phyloP scores from a whole-genome alignment of 305 asterid species.

The Rubia balearica region DNA sequence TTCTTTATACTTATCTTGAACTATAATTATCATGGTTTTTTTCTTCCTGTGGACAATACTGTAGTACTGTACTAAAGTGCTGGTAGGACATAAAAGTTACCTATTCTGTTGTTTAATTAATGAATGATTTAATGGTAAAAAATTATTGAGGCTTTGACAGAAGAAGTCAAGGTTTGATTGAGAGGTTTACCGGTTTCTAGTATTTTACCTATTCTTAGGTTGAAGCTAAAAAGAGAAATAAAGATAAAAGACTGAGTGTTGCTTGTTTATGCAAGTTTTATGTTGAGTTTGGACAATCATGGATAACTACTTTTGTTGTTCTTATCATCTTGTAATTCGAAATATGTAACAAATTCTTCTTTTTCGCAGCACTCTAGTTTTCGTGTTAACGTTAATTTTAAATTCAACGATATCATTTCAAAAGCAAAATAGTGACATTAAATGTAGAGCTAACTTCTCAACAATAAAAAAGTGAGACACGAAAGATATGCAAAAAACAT shows the following conservation, averaged over 20 bases:
- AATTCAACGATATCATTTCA: too few relatives aligned
- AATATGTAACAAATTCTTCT: background rate
- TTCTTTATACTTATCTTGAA: background rate
- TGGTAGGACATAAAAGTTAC: background rate
- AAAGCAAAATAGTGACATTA: too few relatives aligned
- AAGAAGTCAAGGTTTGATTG: slow-evolving; percentile 7
- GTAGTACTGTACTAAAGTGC: background rate
- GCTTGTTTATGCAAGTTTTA: background rate
- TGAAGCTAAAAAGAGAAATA: background rate
- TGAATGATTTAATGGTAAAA: background rate
- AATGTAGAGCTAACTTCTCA: too few relatives aligned
- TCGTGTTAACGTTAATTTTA: too few relatives aligned
- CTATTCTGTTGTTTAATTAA: background rate
- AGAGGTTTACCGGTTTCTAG: background rate
- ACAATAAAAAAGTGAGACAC: too few relatives aligned
- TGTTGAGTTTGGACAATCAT: background rate
- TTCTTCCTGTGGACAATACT: too few relatives aligned
- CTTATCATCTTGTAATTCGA: background rate
- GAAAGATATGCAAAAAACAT: too few relatives aligned
- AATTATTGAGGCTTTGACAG: slow-evolving; percentile 9
- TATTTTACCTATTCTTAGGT: background rate
- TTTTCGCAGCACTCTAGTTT: too few relatives aligned
- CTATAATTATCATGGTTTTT: background rate
- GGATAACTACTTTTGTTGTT: background rate
- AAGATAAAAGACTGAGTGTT: background rate